Percentiles rank a stretch among this genome's conserved stretches.
These are phyloP conservation scores for Trichoderma atroviride DNA, from an alignment of 2,329 filamentous ascomycete species.

Conservation along the genomic window DNA sequence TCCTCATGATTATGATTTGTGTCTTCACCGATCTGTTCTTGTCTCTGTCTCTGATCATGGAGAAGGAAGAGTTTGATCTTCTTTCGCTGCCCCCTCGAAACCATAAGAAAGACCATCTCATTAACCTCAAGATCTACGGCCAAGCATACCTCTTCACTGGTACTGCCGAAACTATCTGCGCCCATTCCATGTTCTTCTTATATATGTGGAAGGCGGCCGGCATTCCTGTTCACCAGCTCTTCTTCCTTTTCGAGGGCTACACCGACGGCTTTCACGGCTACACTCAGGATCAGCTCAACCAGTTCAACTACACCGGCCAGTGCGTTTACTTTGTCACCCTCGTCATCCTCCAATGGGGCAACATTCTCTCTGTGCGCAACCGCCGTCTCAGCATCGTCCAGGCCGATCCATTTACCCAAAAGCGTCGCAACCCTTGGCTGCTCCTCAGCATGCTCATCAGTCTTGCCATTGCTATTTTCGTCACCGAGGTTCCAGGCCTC, in stretches of 20 bases:
- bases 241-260: slow-evolving; percentile 55
- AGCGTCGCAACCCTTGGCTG: slow-evolving; percentile 55
- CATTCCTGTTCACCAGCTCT: slow-evolving; percentile 51
- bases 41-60: slow-evolving; percentile 56
- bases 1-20: slow-evolving; percentile 62
- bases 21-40: slow-evolving; percentile 59
- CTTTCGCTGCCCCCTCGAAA: slow-evolving; percentile 54
- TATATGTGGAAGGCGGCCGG: slow-evolving; percentile 53
- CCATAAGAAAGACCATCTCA: slow-evolving; percentile 53
- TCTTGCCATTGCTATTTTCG: slow-evolving; percentile 55
- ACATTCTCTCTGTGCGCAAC: slow-evolving; percentile 55
- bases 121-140: slow-evolving; percentile 54
- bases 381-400: slow-evolving; percentile 55
- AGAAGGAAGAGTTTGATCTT: slow-evolving; percentile 58
- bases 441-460: slow-evolving; percentile 50
- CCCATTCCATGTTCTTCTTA: slow-evolving; percentile 57
- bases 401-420: slow-evolving; percentile 50
- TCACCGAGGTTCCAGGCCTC: slow-evolving; percentile 54
- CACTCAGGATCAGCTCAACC: slow-evolving; percentile 46
- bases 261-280: slow-evolving; percentile 53
- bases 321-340: slow-evolving; percentile 58
- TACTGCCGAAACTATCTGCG: slow-evolving; percentile 52
- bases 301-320: slow-evolving; percentile 54
- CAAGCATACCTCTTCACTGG: slow-evolving; percentile 58
- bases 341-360: slow-evolving; percentile 58